phyloP scores from a whole-genome alignment of 2,329 filamentous ascomycete species.

The Whalleya microplaca region DNA sequence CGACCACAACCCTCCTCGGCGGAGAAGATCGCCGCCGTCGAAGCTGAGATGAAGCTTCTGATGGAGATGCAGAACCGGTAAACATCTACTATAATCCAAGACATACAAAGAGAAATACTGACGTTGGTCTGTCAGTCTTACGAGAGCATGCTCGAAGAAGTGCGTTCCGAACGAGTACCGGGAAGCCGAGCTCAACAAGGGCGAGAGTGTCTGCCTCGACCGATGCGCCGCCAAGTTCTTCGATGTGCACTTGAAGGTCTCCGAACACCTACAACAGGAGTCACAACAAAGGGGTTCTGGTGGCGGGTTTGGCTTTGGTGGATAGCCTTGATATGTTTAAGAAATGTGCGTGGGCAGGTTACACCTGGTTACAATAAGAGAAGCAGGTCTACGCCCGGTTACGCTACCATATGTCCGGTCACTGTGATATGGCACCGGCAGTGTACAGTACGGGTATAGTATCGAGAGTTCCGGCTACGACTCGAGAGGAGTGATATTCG shows the following conservation, averaged over 20 bases:
- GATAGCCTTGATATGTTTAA: constrained; percentile 22
- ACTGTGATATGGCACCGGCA: neutral
- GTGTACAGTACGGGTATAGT: constrained; percentile 15
- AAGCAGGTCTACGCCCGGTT: no score
- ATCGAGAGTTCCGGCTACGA: neutral
- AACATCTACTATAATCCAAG: neutral
- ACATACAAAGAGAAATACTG: constrained; percentile 7
- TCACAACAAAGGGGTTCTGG: constrained; percentile 66
- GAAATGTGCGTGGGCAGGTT: neutral
- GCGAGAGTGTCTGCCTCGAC: constrained; percentile 97
- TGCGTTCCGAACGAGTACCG: constrained; percentile 92
- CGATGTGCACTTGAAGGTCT: constrained; percentile 97
- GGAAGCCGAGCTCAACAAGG: constrained; percentile 97
- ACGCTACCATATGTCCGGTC: neutral
- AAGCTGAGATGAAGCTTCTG: constrained; percentile 97
- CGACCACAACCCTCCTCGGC: constrained; percentile 87
- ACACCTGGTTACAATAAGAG: neutral
- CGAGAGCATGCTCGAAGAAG: constrained; percentile 89
- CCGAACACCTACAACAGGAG: constrained; percentile 93
- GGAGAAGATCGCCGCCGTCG: constrained; percentile 95
- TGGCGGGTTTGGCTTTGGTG: constrained; percentile 55
- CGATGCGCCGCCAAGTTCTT: constrained; percentile 98
- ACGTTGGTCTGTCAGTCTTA: constrained; percentile 61
- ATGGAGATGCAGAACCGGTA: constrained; percentile 99
- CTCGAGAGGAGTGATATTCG: neutral